Evolutionary conservation across 1,284 basidiomycete genomes (phyloP).

Genomic region (Ceratorhiza oryzae-sativae): DNA sequence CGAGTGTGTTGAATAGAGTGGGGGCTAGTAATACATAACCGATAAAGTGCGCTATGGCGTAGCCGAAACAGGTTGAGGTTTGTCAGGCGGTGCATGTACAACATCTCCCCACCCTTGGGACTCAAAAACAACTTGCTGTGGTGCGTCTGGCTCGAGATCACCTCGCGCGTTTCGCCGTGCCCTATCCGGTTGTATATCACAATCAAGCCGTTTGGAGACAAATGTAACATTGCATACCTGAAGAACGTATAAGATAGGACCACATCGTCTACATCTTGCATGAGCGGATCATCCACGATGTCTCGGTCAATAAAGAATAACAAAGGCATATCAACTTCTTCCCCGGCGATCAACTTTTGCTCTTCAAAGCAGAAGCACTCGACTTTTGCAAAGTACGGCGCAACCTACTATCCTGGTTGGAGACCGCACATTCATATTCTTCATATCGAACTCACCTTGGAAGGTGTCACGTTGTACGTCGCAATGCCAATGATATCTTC

Average conservation of each 20-base stretch:
- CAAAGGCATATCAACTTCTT: constrained; percentile 98
- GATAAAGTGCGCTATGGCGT: no score
- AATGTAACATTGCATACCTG: constrained; percentile 59
- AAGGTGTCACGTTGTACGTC: constrained; percentile 96
- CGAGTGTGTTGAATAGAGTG: no score
- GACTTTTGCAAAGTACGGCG: constrained; percentile 98
- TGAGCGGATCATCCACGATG: constrained; percentile 88
- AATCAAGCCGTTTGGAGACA: not conserved
- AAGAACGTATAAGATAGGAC: constrained; percentile 99
- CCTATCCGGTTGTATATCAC: constrained; percentile 52
- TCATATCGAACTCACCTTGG: constrained; percentile 66
- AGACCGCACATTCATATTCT: not conserved
- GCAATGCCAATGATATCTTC: constrained; percentile 98
- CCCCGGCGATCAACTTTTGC: constrained; percentile 91
- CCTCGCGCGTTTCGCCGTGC: constrained; percentile 81
- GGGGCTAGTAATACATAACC: not conserved
- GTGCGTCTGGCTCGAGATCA: constrained; percentile 84
- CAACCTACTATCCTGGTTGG: constrained; percentile 66
- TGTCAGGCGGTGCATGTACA: constrained; percentile 7
- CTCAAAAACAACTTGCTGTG: constrained; percentile 33
- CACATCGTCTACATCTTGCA: constrained; percentile 87
- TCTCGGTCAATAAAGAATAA: constrained; percentile 99
- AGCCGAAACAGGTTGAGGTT: not conserved
- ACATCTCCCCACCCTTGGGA: constrained; percentile 37
- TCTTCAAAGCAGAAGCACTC: constrained; percentile 99